Base-by-base conservation (phyloP, 1,284 basidiomycete species). In the Ustilago shanxiensis region DNA sequence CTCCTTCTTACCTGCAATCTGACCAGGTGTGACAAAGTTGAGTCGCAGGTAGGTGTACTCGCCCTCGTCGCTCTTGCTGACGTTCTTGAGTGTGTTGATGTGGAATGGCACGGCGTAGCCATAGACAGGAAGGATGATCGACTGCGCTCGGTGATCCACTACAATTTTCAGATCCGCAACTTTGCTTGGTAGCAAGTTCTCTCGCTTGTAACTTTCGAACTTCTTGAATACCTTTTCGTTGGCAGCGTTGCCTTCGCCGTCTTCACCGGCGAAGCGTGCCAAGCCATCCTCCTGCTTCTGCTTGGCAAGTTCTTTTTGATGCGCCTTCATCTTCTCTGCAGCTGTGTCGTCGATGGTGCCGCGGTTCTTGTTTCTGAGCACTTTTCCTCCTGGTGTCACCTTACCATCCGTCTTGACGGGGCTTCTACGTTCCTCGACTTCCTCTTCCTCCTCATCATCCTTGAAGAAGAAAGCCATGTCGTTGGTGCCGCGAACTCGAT, bases 1-100 rank as follows among this genome's bases (percentile, higher is more conserved):
- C 85, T 99, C 97, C 88, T 99, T 99, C 89, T 97, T 98, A 44
- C 97, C 97, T 0, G 95, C 93, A 53, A 98, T 91, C 86, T 98
- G 95, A 54, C 97, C 97, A 1, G 97, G 97, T 0, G 95, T 97
- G 86, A 98, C 95, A 88, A 99, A 98, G 88, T 99, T 99, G 87
- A 99, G 95, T 4, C 97, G 92, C 65, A 99, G 89, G 76, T 94
- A 94, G 0, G 95, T 96, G 86, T 92, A 94, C 60, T 98, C 95
- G 9, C 94, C 94, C 86, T 99, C 97, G 78, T 99, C 96, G 77
- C 91, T 96, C 88, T 99, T 99, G 89, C 93, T 95, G 37, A 93
- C 93, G 84, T 98, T 99, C 88, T 99, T 99, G 77, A 99, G 93
- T 1, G 95, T 95, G 83, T 97, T 97, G 87, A 99, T 95, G 85